Conservation (phyloP, 495 filamentous ascomycete genomes). For the Podospora fimiseda region DNA sequence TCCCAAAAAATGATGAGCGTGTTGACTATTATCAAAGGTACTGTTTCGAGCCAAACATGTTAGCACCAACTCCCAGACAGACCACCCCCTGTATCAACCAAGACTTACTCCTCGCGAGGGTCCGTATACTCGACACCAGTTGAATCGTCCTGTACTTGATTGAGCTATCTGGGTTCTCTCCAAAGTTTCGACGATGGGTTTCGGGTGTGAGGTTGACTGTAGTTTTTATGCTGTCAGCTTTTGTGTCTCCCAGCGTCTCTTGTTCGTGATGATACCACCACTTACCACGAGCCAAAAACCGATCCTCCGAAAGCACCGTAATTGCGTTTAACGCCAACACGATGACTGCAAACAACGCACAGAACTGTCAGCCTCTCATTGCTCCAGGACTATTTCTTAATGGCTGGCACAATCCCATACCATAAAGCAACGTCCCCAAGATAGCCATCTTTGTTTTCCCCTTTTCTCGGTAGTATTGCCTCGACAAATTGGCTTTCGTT, state of each 20-base stretch:
- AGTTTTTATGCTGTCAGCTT: neutral
- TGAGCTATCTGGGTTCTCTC: slow-evolving; percentile 63
- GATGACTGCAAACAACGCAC: slow-evolving; percentile 45
- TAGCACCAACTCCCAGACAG: neutral
- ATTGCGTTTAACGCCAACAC: slow-evolving; percentile 90
- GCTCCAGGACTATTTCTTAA: neutral
- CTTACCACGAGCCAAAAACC: slow-evolving; percentile 92
- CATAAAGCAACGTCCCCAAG: slow-evolving; percentile 13
- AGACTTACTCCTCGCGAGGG: slow-evolving; percentile 78
- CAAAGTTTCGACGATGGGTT: slow-evolving; percentile 65
- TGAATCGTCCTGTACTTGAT: slow-evolving; percentile 84
- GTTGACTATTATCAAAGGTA: slow-evolving; percentile 91
- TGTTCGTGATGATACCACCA: neutral
- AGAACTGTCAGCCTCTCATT: neutral
- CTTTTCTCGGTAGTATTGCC: neutral
- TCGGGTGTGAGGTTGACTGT: slow-evolving; percentile 73
- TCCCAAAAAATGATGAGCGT: slow-evolving; percentile 85
- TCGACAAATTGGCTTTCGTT: neutral
- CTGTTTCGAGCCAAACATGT: slow-evolving; percentile 49
- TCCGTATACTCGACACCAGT: slow-evolving; percentile 83
- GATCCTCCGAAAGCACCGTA: slow-evolving; percentile 92
- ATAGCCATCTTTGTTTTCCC: slow-evolving; percentile 9
- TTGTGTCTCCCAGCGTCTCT: neutral
- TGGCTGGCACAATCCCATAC: no score
- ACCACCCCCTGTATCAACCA: neutral